phyloP scores from a whole-genome alignment of 345 rosid genomes.

The Salix brachista region DNA sequence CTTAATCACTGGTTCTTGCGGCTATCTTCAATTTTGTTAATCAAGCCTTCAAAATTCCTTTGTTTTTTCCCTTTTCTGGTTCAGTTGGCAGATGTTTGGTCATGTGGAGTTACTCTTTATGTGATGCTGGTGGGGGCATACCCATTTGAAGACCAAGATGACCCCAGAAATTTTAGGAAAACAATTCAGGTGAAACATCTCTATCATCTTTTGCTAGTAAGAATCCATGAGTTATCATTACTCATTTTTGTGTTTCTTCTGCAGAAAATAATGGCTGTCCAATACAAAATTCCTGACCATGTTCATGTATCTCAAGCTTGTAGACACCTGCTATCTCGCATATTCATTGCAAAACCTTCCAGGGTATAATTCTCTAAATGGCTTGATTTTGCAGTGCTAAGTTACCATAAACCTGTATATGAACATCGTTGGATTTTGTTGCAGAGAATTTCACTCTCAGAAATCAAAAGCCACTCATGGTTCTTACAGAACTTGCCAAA shows the following conservation, averaged over 20 bases:
- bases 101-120: constrained; percentile 92
- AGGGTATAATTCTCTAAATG: constrained; percentile 39
- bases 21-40: background rate
- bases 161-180: constrained; percentile 84
- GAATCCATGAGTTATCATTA: background rate
- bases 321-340: constrained; percentile 69
- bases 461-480: constrained; percentile 68
- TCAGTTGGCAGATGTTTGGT: constrained; percentile 94
- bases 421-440: background rate
- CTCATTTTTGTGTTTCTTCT: constrained; percentile 10
- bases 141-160: constrained; percentile 87
- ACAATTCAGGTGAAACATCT: constrained; percentile 64
- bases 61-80: background rate
- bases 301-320: constrained; percentile 83
- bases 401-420: background rate
- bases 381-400: background rate
- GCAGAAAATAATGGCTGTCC: constrained; percentile 86
- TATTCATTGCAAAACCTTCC: constrained; percentile 69
- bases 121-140: constrained; percentile 94
- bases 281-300: constrained; percentile 83
- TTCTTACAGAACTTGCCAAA: constrained; percentile 86
- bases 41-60: background rate
- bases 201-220: background rate
- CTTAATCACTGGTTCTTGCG: background rate
- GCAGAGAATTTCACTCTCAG: constrained; percentile 27